Evolutionary conservation across 2,329 filamentous ascomycete species (phyloP).

Genomic region (Ascochyta fabae): DNA sequence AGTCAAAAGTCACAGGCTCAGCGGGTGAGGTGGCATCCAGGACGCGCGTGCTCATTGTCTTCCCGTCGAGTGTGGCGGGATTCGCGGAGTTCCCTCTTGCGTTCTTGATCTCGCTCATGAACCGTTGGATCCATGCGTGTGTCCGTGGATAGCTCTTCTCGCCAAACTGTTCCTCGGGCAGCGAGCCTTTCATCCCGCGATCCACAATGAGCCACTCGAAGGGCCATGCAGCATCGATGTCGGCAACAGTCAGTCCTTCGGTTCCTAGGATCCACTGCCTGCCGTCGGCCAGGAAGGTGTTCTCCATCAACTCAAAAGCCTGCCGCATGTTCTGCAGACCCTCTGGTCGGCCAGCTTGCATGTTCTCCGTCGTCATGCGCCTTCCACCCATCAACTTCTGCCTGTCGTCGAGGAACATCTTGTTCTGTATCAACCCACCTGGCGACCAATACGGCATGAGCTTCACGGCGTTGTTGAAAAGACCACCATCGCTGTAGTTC

Average conservation of each 20-base stretch:
- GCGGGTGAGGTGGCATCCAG: constrained; percentile 57
- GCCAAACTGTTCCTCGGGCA: constrained; percentile 63
- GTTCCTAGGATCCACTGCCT: constrained; percentile 68
- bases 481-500: constrained; percentile 61
- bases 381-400: constrained; percentile 53
- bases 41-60: constrained; percentile 46
- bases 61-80: constrained; percentile 49
- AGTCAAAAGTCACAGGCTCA: constrained; percentile 54
- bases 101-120: constrained; percentile 56
- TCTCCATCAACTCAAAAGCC: constrained; percentile 66
- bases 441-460: constrained; percentile 65
- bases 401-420: constrained; percentile 66
- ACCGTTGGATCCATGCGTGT: constrained; percentile 70
- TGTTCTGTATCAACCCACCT: constrained; percentile 61
- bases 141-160: constrained; percentile 63
- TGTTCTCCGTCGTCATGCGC: constrained; percentile 49
- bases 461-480: constrained; percentile 62
- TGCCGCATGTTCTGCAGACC: constrained; percentile 62
- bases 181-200: constrained; percentile 54
- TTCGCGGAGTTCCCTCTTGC: constrained; percentile 50
- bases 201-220: constrained; percentile 67
- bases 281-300: constrained; percentile 68
- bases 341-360: constrained; percentile 58
- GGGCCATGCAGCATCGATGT: constrained; percentile 73
- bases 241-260: constrained; percentile 62